Evolutionary conservation across 1,284 basidiomycete species (phyloP).

Genomic region (Rhizoctonia solani): DNA sequence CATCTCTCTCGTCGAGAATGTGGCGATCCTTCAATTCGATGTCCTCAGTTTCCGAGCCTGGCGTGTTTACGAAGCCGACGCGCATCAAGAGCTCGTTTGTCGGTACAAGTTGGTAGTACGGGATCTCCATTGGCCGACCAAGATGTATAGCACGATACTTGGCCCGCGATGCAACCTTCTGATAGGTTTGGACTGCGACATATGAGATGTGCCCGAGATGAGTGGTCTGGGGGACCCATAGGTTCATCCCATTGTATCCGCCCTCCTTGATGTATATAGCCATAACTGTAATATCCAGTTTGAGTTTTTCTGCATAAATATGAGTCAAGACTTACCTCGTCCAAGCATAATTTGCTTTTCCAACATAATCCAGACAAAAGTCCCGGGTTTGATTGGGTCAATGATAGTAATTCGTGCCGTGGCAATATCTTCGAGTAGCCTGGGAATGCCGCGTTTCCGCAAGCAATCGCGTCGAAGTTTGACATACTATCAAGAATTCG

Average conservation of each 20-base stretch:
- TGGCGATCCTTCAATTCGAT: neutral
- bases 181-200: neutral
- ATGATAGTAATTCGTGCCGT: too few species aligned
- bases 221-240: neutral
- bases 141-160: neutral
- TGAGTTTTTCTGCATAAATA: neutral
- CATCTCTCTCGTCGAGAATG: neutral
- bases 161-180: neutral
- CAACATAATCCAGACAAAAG: too few species aligned
- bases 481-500: too few species aligned
- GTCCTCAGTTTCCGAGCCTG: neutral
- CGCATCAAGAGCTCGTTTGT: neutral
- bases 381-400: too few species aligned
- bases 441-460: too few species aligned
- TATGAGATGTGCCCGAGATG: constrained; percentile 1
- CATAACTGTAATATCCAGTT: neutral
- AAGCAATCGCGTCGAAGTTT: too few species aligned
- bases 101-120: neutral
- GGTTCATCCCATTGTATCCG: neutral
- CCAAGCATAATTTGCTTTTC: too few species aligned
- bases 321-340: too few species aligned
- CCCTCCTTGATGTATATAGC: neutral
- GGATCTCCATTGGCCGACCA: neutral
- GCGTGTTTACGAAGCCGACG: neutral
- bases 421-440: too few species aligned